Evolutionary conservation across 2,329 filamentous ascomycete genomes (phyloP).

Genomic region (Sordariomycetes sp.): DNA sequence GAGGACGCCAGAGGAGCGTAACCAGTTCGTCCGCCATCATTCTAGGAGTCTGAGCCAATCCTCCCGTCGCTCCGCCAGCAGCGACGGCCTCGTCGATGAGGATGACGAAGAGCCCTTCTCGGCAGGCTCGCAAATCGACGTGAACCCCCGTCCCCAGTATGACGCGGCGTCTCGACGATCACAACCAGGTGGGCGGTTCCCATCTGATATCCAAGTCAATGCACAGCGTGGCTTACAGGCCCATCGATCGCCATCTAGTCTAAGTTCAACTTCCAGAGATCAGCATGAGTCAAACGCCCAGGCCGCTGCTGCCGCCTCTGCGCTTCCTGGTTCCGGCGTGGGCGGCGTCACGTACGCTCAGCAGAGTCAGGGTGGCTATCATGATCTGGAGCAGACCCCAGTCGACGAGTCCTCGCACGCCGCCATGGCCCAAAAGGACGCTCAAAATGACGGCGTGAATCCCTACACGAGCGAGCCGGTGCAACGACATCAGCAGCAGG

Average conservation of each 20-base stretch:
- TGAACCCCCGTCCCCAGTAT: slow-evolving; percentile 37
- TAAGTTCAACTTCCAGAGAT: slow-evolving; percentile 54
- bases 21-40: slow-evolving; percentile 77
- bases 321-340: slow-evolving; percentile 26
- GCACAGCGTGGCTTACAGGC: slow-evolving; percentile 69
- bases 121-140: slow-evolving; percentile 34
- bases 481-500: neutral
- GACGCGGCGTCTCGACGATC: slow-evolving; percentile 55
- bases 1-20: slow-evolving; percentile 78
- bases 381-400: slow-evolving; percentile 31
- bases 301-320: slow-evolving; percentile 48
- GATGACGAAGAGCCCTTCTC: slow-evolving; percentile 58
- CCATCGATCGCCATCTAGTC: slow-evolving; percentile 72
- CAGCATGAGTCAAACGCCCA: slow-evolving; percentile 28
- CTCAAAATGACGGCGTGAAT: slow-evolving; percentile 46
- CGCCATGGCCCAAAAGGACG: slow-evolving; percentile 38
- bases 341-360: slow-evolving; percentile 15
- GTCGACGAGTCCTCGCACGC: slow-evolving; percentile 41
- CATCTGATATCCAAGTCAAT: slow-evolving; percentile 84
- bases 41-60: slow-evolving; percentile 66
- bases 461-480: slow-evolving; percentile 43
- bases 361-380: slow-evolving; percentile 27
- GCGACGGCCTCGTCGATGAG: slow-evolving; percentile 71
- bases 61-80: slow-evolving; percentile 55
- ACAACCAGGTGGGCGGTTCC: slow-evolving; percentile 92